Evolutionary conservation across 2,329 filamentous ascomycete species (phyloP).

Genomic region (Trichoderma sp.): DNA sequence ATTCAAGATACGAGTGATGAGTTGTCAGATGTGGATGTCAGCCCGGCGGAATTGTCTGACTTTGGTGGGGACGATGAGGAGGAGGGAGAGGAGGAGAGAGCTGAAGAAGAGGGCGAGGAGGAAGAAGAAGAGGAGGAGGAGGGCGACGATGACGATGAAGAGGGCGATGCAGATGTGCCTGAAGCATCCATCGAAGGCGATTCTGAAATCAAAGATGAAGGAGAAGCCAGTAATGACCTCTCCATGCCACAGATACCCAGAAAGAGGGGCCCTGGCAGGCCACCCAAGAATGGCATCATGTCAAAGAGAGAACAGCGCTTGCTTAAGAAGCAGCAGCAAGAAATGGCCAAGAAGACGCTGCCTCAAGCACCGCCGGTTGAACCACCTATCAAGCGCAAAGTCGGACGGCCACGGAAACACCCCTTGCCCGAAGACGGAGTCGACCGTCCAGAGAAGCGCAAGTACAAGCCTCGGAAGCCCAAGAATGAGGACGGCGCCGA

Average conservation of each 20-base stretch:
- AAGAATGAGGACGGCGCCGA: slow-evolving; percentile 53
- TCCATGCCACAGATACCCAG: slow-evolving; percentile 51
- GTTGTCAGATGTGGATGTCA: slow-evolving; percentile 44
- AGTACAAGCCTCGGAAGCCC: slow-evolving; percentile 62
- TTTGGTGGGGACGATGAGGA: slow-evolving; percentile 32
- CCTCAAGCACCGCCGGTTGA: slow-evolving; percentile 47
- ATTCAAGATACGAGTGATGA: slow-evolving; percentile 56
- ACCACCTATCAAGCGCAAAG: slow-evolving; percentile 59
- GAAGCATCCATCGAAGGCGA: slow-evolving; percentile 25
- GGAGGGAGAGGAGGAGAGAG: slow-evolving; percentile 29
- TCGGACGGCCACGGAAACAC: slow-evolving; percentile 63
- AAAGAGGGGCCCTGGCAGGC: slow-evolving; percentile 74
- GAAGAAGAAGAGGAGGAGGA: slow-evolving; percentile 29
- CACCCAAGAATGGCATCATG: slow-evolving; percentile 80
- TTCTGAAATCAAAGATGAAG: slow-evolving; percentile 30
- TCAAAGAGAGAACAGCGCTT: slow-evolving; percentile 70
- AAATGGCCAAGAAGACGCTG: slow-evolving; percentile 50
- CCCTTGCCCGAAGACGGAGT: slow-evolving; percentile 55
- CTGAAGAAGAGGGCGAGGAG: slow-evolving; percentile 30
- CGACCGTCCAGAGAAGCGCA: slow-evolving; percentile 59
- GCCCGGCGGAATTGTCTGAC: slow-evolving; percentile 41
- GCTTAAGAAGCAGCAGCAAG: slow-evolving; percentile 55
- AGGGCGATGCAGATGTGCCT: slow-evolving; percentile 27
- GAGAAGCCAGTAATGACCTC: slow-evolving; percentile 34
- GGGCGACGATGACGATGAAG: slow-evolving; percentile 29